phyloP scores from a whole-genome alignment of 2,329 filamentous ascomycete species.

The Exophiala viscosa region DNA sequence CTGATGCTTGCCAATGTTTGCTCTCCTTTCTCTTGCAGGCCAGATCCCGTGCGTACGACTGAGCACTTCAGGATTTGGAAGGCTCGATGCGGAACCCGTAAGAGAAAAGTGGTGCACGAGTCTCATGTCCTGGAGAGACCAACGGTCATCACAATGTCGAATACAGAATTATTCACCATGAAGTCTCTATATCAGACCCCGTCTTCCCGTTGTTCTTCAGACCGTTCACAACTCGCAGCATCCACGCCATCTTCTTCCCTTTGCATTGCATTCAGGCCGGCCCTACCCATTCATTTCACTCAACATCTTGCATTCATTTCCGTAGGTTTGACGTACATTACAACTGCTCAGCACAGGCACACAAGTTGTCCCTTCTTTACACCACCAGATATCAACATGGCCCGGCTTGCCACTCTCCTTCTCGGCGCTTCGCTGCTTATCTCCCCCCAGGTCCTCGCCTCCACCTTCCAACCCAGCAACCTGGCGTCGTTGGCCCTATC shows the following conservation, averaged over 20 bases:
- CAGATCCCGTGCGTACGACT: background rate
- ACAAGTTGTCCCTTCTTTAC: conserved; percentile 13
- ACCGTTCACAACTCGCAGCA: background rate
- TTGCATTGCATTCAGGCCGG: conserved; percentile 14
- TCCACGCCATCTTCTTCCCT: conserved; percentile 1
- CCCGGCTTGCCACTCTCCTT: conserved; percentile 13
- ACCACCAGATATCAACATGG: conserved; percentile 9
- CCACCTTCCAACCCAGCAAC: background rate
- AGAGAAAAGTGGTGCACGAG: conserved; percentile 20
- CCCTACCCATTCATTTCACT: conserved; percentile 14
- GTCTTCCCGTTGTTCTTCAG: background rate
- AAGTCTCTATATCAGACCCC: background rate
- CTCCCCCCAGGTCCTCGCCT: conserved; percentile 16
- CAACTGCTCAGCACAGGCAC: background rate
- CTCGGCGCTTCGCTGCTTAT: conserved; percentile 8
- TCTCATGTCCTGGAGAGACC: conserved; percentile 4
- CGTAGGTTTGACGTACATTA: background rate
- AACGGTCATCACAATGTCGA: background rate
- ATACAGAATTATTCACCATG: conserved; percentile 7
- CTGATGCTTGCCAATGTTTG: background rate
- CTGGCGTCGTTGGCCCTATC: conserved; percentile 4
- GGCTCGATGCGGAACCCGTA: conserved; percentile 6
- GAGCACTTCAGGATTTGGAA: background rate
- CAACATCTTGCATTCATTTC: background rate
- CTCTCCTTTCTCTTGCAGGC: background rate